Conservation (phyloP, 2,329 filamentous ascomycete genomes). For the Ascomycota sp. region DNA sequence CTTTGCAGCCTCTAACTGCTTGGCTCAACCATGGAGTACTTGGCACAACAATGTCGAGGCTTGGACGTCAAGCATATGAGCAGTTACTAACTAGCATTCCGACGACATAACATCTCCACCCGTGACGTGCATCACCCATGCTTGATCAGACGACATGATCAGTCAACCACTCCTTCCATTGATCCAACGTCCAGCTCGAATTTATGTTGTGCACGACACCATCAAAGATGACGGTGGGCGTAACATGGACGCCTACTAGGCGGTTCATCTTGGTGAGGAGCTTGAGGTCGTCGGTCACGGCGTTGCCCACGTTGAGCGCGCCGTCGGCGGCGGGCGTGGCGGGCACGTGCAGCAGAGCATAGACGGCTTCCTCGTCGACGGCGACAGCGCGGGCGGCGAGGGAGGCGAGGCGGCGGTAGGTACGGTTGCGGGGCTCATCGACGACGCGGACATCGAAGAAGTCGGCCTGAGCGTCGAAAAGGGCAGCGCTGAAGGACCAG, state of each 20-base stretch:
- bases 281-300: constrained; percentile 71
- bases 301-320: constrained; percentile 57
- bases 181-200: constrained; percentile 55
- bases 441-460: constrained; percentile 79
- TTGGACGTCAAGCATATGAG: too few relatives aligned
- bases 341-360: constrained; percentile 45
- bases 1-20: too few relatives aligned
- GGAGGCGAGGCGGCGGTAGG: constrained; percentile 59
- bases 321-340: constrained; percentile 48
- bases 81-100: too few relatives aligned
- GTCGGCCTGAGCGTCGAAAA: constrained; percentile 45
- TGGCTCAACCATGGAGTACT: too few relatives aligned
- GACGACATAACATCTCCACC: too few relatives aligned
- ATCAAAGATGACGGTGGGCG: constrained; percentile 76
- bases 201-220: constrained; percentile 67
- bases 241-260: constrained; percentile 69
- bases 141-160: constrained; percentile 26
- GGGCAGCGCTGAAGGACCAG: constrained; percentile 53
- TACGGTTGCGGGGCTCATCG: constrained; percentile 65
- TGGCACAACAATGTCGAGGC: too few relatives aligned
- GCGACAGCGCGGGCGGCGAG: constrained; percentile 46
- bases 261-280: constrained; percentile 61
- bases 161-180: constrained; percentile 72
- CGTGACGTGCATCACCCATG: too few relatives aligned
- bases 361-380: constrained; percentile 50